These are phyloP conservation scores for Verticillium albo-atrum DNA, from an alignment of 2,329 filamentous ascomycete species.

Conservation along the genomic window DNA sequence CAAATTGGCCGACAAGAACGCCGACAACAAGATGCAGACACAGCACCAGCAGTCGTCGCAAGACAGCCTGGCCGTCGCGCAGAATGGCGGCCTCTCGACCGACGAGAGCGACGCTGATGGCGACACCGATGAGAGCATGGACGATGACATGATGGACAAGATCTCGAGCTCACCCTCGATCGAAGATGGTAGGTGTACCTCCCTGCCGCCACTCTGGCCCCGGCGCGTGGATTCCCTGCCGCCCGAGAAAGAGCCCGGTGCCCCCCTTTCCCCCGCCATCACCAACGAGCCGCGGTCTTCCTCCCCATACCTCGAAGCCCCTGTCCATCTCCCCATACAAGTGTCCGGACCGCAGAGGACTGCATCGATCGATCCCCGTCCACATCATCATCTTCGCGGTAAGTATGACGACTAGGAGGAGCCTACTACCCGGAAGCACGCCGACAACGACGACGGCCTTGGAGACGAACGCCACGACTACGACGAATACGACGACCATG, in stretches of 20 bases:
- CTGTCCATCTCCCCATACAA: conserved; percentile 24
- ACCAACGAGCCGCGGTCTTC: conserved; percentile 29
- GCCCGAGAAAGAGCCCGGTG: conserved; percentile 10
- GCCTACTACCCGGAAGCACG: conserved; percentile 6
- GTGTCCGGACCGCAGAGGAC: conserved; percentile 22
- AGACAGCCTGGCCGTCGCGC: conserved; percentile 55
- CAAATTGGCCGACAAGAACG: conserved; percentile 7
- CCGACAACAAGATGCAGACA: conserved; percentile 27
- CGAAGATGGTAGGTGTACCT: conserved; percentile 87
- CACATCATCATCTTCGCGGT: conserved; percentile 44
- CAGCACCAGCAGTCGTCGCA: conserved; percentile 32
- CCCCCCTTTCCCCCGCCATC: conserved; percentile 2
- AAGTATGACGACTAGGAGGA: conserved; percentile 33
- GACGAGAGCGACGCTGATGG: conserved; percentile 63
- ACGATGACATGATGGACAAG: conserved; percentile 95
- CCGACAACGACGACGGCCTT: conserved; percentile 14
- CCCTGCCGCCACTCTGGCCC: conserved; percentile 34
- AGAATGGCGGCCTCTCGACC: conserved; percentile 52
- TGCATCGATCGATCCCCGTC: conserved; percentile 23
- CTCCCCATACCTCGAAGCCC: conserved; percentile 36
- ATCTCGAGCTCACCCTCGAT: conserved; percentile 99
- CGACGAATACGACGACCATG: conserved; percentile 20
- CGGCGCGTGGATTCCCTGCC: conserved; percentile 38
- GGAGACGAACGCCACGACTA: conserved; percentile 29
- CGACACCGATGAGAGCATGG: conserved; percentile 70